Percentiles rank a stretch among this genome's conserved stretches.
phyloP scores from a whole-genome alignment of 805 yeast species.

The Clavispora phyllophila region DNA sequence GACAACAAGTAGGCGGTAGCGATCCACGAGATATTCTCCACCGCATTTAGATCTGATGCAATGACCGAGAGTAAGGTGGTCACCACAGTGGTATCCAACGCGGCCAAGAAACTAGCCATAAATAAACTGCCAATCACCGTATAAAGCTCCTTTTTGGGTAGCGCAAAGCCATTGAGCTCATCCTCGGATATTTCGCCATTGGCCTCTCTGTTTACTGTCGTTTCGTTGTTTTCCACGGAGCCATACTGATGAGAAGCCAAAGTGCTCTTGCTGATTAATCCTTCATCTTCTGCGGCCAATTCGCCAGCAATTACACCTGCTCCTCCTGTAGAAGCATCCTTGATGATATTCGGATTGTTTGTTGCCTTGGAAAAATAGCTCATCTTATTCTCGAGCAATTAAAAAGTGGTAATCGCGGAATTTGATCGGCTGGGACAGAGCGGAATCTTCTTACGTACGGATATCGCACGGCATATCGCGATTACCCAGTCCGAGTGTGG shows the following conservation, averaged over 20 bases:
- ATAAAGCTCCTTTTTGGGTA: slow-evolving; percentile 27
- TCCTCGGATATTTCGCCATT: slow-evolving; percentile 3
- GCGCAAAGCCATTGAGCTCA: slow-evolving; percentile 17
- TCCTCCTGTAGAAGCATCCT: slow-evolving; percentile 27
- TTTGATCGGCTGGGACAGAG: no score
- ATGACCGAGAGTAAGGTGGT: slow-evolving; percentile 61
- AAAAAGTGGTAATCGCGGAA: no score
- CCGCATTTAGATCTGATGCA: slow-evolving; percentile 63
- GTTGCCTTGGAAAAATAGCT: not conserved
- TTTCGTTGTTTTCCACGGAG: not conserved
- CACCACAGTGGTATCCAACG: slow-evolving; percentile 64
- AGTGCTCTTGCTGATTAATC: slow-evolving; percentile 11
- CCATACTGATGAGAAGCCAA: slow-evolving; percentile 14
- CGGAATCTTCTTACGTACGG: no score
- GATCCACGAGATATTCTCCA: slow-evolving; percentile 65
- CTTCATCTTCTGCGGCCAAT: slow-evolving; percentile 30
- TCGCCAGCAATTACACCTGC: slow-evolving; percentile 35
- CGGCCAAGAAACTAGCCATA: slow-evolving; percentile 49
- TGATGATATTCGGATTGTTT: slow-evolving; percentile 10
- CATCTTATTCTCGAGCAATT: not conserved
- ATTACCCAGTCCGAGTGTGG: not conserved
- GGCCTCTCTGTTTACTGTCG: not conserved
- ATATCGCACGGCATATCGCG: not conserved
- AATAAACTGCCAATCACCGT: slow-evolving; percentile 28
- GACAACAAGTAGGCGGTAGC: slow-evolving; percentile 67